Evolutionary conservation across 352 stramenopile species (phyloP), one percentile per base, ranked within the genome.

Genomic region (Globisporangium spiculum): DNA sequence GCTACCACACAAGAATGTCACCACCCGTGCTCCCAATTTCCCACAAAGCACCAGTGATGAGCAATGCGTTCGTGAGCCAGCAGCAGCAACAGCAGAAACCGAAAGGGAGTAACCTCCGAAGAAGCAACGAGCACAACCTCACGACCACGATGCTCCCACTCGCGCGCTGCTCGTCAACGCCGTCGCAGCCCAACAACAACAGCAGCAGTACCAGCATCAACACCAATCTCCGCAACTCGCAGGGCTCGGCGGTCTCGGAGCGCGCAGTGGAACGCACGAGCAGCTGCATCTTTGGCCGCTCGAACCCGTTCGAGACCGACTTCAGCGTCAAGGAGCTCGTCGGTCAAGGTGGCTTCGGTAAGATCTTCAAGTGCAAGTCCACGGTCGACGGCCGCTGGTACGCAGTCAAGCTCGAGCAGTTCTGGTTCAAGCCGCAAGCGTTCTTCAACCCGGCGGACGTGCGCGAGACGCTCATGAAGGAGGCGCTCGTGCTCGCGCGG

Each of bases 381-480:
- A 89, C 79, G 30, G 64, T 82, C 22, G 86, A 93, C n/a, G 76
- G 77, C 0, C 84, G 80, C 27, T 88, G 78, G 77, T 93, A 94
- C 66, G 86, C 86, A 0, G 79, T 94, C 70, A 94, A 94, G 67
- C 68, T 91, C 32, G 83, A 93, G 68, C 80, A 92, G 63, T 92
- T 94, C 60, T 89, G 84, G 75, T 92, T 94, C 77, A 92, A 92
- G 55, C 86, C 86, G 32, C 82, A 92, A 66, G 85, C 83, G 55
- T 91, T 89, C 38, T 93, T 93, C 66, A 89, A 88, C 26, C 84
- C 84, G 34, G 76, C 74, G 0, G 79, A 92, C 52, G 78, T 97
- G 60, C 97, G 97, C 60, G 79, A 91, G 68, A 97, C 97, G 60
- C 87, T 98, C 61, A 83, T 97, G 68, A 93, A 97, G 62, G 96